These are phyloP conservation scores for Phytophthora ohioensis DNA, from an alignment of 352 stramenopile species.

Conservation along the genomic window DNA sequence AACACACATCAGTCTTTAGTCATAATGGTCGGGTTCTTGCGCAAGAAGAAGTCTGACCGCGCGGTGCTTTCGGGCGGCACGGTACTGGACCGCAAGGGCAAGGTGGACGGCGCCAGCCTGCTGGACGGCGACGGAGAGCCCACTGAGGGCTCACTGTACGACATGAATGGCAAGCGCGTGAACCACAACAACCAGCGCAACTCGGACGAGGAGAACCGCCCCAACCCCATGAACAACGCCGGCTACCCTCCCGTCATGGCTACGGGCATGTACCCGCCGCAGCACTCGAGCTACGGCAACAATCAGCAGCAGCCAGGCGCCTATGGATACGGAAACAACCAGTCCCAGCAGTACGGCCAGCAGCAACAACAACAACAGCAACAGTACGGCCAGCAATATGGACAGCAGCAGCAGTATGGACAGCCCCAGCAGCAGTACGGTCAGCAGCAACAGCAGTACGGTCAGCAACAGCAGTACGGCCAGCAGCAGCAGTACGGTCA, in stretches of 20 bases:
- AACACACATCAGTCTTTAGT: background rate
- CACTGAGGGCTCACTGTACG: conserved; percentile 75
- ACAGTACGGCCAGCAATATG: conserved; percentile 25
- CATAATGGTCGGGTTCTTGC: conserved; percentile 80
- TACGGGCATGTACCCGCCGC: conserved; percentile 59
- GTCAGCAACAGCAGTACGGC: conserved; percentile 34
- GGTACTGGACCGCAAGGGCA: conserved; percentile 85
- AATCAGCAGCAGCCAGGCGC: conserved; percentile 36
- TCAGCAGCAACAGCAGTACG: conserved; percentile 31
- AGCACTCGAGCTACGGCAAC: conserved; percentile 57
- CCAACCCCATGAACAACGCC: conserved; percentile 36
- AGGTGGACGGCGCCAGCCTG: conserved; percentile 84
- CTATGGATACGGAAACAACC: conserved; percentile 41
- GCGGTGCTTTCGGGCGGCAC: conserved; percentile 72
- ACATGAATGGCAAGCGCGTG: conserved; percentile 56
- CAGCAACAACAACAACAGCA: conserved; percentile 18
- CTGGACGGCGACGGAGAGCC: conserved; percentile 85
- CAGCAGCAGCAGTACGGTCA: conserved; percentile 27
- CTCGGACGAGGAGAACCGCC: conserved; percentile 72
- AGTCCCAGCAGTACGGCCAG: conserved; percentile 33
- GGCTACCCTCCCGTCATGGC: conserved; percentile 58
- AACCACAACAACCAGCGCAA: conserved; percentile 55
- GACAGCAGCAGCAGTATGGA: conserved; percentile 22
- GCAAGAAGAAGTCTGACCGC: conserved; percentile 89
- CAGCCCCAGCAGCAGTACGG: conserved; percentile 19